These are phyloP conservation scores for Dactylella cylindrospora DNA, from an alignment of 2,329 filamentous ascomycete species.

Conservation along the genomic window DNA sequence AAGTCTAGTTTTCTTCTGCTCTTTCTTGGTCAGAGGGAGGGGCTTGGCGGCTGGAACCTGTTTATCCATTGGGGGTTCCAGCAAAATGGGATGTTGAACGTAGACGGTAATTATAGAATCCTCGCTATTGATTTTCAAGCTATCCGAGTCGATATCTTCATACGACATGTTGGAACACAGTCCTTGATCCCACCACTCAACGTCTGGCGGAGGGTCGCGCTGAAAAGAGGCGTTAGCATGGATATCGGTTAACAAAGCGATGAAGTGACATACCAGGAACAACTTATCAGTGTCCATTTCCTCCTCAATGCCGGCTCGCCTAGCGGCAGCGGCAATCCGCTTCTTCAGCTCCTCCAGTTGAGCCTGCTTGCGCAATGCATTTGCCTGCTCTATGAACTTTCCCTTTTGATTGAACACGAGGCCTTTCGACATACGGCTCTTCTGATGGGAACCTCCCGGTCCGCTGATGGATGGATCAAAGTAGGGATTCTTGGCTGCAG, in stretches of 20 bases:
- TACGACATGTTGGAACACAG: slow-evolving; percentile 76
- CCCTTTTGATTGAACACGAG: slow-evolving; percentile 92
- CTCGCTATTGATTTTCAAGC: slow-evolving; percentile 71
- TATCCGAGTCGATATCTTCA: slow-evolving; percentile 66
- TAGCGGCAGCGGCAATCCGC: slow-evolving; percentile 80
- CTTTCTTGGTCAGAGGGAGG: slow-evolving; percentile 86
- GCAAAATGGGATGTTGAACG: slow-evolving; percentile 85
- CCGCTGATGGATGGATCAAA: slow-evolving; percentile 67
- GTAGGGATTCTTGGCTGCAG: slow-evolving; percentile 69
- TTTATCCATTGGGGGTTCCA: slow-evolving; percentile 89
- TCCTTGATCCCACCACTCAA: slow-evolving; percentile 98
- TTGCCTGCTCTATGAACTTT: slow-evolving; percentile 94
- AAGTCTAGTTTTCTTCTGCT: slow-evolving; percentile 85
- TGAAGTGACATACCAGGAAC: slow-evolving; percentile 63
- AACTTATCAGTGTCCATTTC: slow-evolving; percentile 85
- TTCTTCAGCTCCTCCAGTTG: slow-evolving; percentile 93
- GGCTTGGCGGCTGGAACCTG: slow-evolving; percentile 76
- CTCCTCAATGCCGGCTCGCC: slow-evolving; percentile 91
- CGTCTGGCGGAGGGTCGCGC: slow-evolving; percentile 71
- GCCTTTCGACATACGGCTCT: slow-evolving; percentile 70
- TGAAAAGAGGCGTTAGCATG: slow-evolving; percentile 17
- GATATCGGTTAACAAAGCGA: neutral
- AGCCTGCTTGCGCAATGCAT: slow-evolving; percentile 81
- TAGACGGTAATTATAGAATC: slow-evolving; percentile 88
- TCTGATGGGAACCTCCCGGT: slow-evolving; percentile 61